A percentile compares a stretch with the other conserved stretches of the same genome.
Evolutionary conservation across 371 early-diverging fungal species (phyloP).

Genomic region (Mortierella sp.): DNA sequence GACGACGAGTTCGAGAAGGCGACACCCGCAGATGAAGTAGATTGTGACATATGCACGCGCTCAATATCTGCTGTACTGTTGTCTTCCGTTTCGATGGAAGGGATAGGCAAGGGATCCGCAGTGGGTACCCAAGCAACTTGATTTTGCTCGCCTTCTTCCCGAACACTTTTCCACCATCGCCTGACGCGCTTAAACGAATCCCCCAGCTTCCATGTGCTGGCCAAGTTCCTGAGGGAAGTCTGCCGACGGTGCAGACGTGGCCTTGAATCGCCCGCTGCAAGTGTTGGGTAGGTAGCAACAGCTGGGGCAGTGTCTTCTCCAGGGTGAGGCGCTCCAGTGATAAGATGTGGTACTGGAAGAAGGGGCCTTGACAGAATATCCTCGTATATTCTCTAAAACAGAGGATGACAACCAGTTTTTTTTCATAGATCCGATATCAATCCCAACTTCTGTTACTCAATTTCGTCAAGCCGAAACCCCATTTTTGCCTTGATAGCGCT

Average conservation of each 20-base stretch:
- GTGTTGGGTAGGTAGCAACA: not conserved
- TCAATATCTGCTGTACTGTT: too few relatives aligned
- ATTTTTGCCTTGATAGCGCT: too few relatives aligned
- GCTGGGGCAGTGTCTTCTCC: not conserved
- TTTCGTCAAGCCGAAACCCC: too few relatives aligned
- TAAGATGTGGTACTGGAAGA: constrained; percentile 47
- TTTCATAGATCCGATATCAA: too few relatives aligned
- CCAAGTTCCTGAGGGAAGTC: constrained; percentile 16
- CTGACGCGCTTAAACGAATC: constrained; percentile 14
- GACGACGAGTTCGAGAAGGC: not conserved
- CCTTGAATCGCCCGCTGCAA: not conserved
- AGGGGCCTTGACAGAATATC: constrained; percentile 41
- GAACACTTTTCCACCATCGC: constrained; percentile 34
- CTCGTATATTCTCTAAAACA: constrained; percentile 46
- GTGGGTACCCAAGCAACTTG: constrained; percentile 11
- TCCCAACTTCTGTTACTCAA: too few relatives aligned
- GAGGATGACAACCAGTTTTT: too few relatives aligned
- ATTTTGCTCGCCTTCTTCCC: constrained; percentile 15
- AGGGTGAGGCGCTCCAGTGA: not conserved
- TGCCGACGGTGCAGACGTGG: constrained; percentile 6
- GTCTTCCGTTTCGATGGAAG: too few relatives aligned
- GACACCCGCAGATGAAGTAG: too few relatives aligned
- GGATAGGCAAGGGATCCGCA: too few relatives aligned
- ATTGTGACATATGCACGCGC: too few relatives aligned
- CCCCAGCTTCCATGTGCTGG: constrained; percentile 19